phyloP scores from a whole-genome alignment of 2,329 filamentous ascomycete genomes.

The Trichophyton verrucosum region DNA sequence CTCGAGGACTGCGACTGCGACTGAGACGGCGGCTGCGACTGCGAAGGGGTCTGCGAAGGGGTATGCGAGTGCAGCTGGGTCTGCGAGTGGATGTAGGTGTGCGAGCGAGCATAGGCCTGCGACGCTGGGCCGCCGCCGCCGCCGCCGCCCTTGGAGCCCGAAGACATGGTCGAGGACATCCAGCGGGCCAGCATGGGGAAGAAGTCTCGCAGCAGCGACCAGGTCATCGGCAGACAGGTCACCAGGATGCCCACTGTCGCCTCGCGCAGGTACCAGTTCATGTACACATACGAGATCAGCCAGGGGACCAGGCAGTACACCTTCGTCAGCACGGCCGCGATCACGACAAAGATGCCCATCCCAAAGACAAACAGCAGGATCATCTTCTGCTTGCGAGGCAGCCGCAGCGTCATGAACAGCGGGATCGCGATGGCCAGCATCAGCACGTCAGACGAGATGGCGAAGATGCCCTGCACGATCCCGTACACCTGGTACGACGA shows the following conservation, averaged over 20 bases:
- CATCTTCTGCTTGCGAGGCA: slow-evolving; percentile 33
- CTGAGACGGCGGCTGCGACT: no score
- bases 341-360: slow-evolving; percentile 36
- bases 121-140: background rate
- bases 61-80: no score
- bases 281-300: slow-evolving; percentile 31
- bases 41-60: no score
- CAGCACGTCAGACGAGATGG: slow-evolving; percentile 34
- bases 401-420: slow-evolving; percentile 28
- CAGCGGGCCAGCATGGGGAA: slow-evolving; percentile 24
- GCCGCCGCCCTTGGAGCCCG: background rate
- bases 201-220: slow-evolving; percentile 39
- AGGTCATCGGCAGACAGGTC: slow-evolving; percentile 41
- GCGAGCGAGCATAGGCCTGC: background rate
- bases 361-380: slow-evolving; percentile 32
- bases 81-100: no score
- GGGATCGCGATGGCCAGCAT: slow-evolving; percentile 35
- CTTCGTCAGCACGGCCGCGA: slow-evolving; percentile 39
- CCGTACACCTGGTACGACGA: slow-evolving; percentile 34
- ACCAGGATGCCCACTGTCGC: slow-evolving; percentile 35
- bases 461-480: slow-evolving; percentile 27
- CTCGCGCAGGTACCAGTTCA: slow-evolving; percentile 40
- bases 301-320: slow-evolving; percentile 35
- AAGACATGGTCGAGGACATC: background rate
- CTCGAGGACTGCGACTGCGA: background rate